phyloP scores from a whole-genome alignment of 305 asterid genomes.

The Ilex paraguariensis region DNA sequence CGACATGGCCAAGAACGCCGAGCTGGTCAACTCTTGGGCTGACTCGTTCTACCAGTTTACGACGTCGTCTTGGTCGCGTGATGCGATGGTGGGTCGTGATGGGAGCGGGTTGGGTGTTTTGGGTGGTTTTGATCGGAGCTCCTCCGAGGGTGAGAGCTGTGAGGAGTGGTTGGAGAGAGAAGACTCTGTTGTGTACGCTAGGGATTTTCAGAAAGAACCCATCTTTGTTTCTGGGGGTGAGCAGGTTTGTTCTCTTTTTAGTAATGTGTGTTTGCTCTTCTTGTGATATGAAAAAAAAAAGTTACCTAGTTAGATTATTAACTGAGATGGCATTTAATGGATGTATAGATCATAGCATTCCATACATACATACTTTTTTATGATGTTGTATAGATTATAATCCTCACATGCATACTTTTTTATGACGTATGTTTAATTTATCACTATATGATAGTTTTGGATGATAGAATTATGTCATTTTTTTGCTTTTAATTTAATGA shows the following conservation, averaged over 20 bases:
- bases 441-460: too few relatives aligned
- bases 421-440: too few relatives aligned
- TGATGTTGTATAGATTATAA: too few relatives aligned
- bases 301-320: too few relatives aligned
- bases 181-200: constrained; percentile 59
- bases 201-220: constrained; percentile 70
- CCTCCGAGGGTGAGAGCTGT: constrained; percentile 26
- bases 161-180: constrained; percentile 79
- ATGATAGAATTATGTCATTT: too few relatives aligned
- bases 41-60: constrained; percentile 71
- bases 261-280: not conserved
- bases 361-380: too few relatives aligned
- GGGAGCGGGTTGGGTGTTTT: constrained; percentile 20
- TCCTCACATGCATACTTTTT: too few relatives aligned
- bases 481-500: too few relatives aligned
- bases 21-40: constrained; percentile 82
- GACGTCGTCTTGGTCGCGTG: constrained; percentile 25
- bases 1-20: constrained; percentile 69
- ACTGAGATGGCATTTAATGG: too few relatives aligned
- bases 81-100: not conserved
- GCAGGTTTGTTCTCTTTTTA: constrained; percentile 37
- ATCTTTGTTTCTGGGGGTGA: constrained; percentile 49
- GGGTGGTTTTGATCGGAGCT: constrained; percentile 2
- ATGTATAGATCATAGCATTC: too few relatives aligned
- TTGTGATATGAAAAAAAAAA: too few relatives aligned